Conservation (phyloP, 257 asterid species). For the Salvia miltiorrhiza region DNA sequence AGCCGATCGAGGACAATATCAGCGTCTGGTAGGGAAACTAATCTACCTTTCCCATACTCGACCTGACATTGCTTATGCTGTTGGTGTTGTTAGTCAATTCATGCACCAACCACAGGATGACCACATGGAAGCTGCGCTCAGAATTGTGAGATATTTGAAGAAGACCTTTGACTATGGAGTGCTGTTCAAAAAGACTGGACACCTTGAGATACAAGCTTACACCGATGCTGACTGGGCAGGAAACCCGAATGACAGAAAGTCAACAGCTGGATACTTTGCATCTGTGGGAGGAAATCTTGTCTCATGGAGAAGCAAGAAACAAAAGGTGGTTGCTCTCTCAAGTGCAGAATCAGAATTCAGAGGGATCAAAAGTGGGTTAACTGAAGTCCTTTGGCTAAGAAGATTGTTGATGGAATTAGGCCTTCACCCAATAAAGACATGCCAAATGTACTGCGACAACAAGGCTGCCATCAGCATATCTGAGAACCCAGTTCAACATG, state of each 20-base stretch:
- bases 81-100: background rate
- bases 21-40: background rate
- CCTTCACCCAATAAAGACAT: background rate
- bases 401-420: background rate
- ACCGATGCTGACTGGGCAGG: background rate
- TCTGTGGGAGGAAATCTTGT: background rate
- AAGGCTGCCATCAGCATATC: background rate
- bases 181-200: too few relatives aligned
- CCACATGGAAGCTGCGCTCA: background rate
- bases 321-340: background rate
- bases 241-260: background rate
- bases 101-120: background rate
- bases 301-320: background rate
- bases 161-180: too few relatives aligned
- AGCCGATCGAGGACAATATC: background rate
- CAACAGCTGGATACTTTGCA: background rate
- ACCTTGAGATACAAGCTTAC: background rate
- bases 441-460: too few relatives aligned
- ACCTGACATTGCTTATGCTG: background rate
- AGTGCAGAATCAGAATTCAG: too few relatives aligned
- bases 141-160: background rate
- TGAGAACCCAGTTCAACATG: background rate
- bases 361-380: background rate
- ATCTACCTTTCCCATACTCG: too few relatives aligned
- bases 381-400: background rate